phyloP scores from a whole-genome alignment of 352 stramenopile genomes.

The Phytophthora agathidicida region DNA sequence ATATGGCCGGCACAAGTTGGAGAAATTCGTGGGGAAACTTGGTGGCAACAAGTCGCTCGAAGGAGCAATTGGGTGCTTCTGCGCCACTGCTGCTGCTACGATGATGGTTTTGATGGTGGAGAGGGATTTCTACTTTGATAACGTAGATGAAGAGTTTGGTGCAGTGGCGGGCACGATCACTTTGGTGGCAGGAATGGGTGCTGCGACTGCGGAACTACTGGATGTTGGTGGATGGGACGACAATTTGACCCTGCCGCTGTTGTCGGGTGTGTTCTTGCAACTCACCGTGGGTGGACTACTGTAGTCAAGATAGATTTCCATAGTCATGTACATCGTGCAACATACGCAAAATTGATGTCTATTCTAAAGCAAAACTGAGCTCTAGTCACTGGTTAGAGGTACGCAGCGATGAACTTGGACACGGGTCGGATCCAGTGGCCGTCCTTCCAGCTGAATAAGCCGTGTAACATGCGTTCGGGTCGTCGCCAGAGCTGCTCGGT shows the following conservation, averaged over 20 bases:
- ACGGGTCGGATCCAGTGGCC: slow-evolving; percentile 81
- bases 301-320: slow-evolving; percentile 7
- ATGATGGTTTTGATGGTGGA: slow-evolving; percentile 31
- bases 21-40: slow-evolving; percentile 20
- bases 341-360: slow-evolving; percentile 7
- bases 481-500: slow-evolving; percentile 69
- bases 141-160: neutral
- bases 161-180: slow-evolving; percentile 18
- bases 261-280: slow-evolving; percentile 50
- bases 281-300: slow-evolving; percentile 25
- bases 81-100: slow-evolving; percentile 27
- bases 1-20: slow-evolving; percentile 43
- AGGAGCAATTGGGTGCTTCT: slow-evolving; percentile 49
- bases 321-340: slow-evolving; percentile 3
- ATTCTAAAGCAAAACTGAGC: slow-evolving; percentile 24
- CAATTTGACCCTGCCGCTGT: slow-evolving; percentile 59
- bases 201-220: slow-evolving; percentile 46
- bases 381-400: slow-evolving; percentile 36
- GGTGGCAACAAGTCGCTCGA: slow-evolving; percentile 51
- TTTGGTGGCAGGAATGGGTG: slow-evolving; percentile 35
- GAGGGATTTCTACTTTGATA: slow-evolving; percentile 34
- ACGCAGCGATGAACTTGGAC: slow-evolving; percentile 66
- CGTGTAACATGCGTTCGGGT: slow-evolving; percentile 57
- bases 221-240: slow-evolving; percentile 62
- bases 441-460: slow-evolving; percentile 73